Evolutionary conservation across 2,329 filamentous ascomycete genomes (phyloP).

Genomic region (Arthrobotrys pseudoclavata): DNA sequence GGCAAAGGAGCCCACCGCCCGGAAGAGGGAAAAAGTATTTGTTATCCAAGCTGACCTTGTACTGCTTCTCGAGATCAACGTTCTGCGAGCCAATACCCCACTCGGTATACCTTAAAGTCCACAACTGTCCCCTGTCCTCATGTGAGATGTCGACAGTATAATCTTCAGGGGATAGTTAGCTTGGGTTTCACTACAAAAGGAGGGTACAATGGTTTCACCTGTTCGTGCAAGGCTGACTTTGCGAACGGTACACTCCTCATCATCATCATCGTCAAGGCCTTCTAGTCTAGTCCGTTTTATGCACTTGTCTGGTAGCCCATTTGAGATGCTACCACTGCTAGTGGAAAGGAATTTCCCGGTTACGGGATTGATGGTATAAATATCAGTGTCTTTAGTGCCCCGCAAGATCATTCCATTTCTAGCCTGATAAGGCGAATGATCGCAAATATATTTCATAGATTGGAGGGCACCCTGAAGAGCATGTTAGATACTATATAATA

Average conservation of each 20-base stretch:
- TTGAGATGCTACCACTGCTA: slow-evolving; percentile 35
- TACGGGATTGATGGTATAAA: slow-evolving; percentile 55
- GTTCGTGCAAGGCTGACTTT: slow-evolving; percentile 52
- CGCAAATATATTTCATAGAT: slow-evolving; percentile 51
- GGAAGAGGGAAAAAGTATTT: slow-evolving; percentile 90
- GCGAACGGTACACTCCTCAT: slow-evolving; percentile 44
- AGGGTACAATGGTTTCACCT: slow-evolving; percentile 11
- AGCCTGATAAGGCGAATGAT: slow-evolving; percentile 41
- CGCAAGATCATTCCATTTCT: slow-evolving; percentile 41
- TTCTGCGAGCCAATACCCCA: slow-evolving; percentile 95
- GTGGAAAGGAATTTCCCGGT: slow-evolving; percentile 43
- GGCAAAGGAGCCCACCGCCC: slow-evolving; percentile 73
- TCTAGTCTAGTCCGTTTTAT: slow-evolving; percentile 51
- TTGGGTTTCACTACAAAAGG: not conserved
- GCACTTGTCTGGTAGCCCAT: slow-evolving; percentile 51
- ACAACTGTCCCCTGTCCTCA: slow-evolving; percentile 79
- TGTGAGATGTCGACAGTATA: slow-evolving; percentile 90
- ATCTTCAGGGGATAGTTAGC: slow-evolving; percentile 71
- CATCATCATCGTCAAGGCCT: slow-evolving; percentile 45
- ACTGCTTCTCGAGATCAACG: slow-evolving; percentile 86
- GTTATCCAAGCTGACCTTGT: slow-evolving; percentile 82
- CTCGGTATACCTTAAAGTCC: slow-evolving; percentile 91
- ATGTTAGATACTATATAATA: slow-evolving; percentile 15
- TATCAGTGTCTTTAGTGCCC: slow-evolving; percentile 43
- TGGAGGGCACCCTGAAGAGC: slow-evolving; percentile 34